phyloP scores from a whole-genome alignment of 148 eudicot species.

The Amaranthus palmeri region DNA sequence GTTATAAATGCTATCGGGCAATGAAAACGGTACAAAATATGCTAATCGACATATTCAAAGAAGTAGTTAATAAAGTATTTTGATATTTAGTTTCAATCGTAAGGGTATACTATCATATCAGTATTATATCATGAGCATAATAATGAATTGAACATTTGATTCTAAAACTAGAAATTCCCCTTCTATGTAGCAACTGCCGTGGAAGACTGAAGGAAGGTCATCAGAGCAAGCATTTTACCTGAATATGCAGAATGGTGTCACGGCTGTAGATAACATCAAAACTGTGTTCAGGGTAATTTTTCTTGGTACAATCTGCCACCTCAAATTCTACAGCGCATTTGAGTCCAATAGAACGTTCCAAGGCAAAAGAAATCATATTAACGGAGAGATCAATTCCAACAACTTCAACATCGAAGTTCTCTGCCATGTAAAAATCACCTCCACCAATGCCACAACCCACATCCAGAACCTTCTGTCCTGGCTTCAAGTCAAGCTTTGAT shows the following conservation, averaged over 20 bases:
- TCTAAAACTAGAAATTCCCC: not conserved
- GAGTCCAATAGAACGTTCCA: constrained; percentile 89
- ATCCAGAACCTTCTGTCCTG: constrained; percentile 93
- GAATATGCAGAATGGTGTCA: constrained; percentile 96
- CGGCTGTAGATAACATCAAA: constrained; percentile 98
- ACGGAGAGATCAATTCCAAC: constrained; percentile 92
- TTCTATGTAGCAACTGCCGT: not conserved
- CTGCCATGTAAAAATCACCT: constrained; percentile 99
- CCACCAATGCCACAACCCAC: constrained; percentile 99
- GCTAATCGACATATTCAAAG: too few species aligned
- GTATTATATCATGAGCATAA: too few species aligned
- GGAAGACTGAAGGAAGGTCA: too few species aligned
- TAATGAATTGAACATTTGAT: not conserved
- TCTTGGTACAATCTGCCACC: constrained; percentile 97
- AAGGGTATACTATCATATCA: too few species aligned
- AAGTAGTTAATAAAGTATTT: too few species aligned
- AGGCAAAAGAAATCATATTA: constrained; percentile 90
- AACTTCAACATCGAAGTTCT: constrained; percentile 78
- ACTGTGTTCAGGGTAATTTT: constrained; percentile 61
- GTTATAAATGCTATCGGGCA: too few species aligned
- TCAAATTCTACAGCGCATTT: constrained; percentile 88
- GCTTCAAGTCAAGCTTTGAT: constrained; percentile 68
- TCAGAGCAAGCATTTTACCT: constrained; percentile 36
- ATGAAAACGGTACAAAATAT: too few species aligned
- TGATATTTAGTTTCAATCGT: too few species aligned